phyloP scores from a whole-genome alignment of 1,139 yeast species.

The Spencermartinsiella ligniputridi region DNA sequence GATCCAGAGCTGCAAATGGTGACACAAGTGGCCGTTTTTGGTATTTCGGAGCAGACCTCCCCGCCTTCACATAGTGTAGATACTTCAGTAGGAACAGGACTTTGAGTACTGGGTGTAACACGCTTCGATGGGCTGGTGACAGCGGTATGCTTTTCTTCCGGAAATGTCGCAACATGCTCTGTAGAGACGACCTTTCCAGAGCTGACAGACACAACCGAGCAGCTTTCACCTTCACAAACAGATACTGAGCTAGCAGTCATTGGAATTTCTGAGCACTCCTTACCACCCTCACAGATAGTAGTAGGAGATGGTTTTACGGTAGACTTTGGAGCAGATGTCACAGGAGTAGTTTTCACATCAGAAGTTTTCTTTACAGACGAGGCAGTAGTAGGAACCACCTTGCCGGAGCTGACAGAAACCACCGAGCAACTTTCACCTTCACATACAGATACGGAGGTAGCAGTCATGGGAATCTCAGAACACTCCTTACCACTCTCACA shows the following conservation, averaged over 20 bases:
- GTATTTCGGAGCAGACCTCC: not conserved
- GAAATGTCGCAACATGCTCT: not conserved
- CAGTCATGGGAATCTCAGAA: too few relatives aligned
- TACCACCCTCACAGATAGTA: not conserved
- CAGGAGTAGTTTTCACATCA: too few relatives aligned
- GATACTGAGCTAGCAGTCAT: not conserved
- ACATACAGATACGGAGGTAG: too few relatives aligned
- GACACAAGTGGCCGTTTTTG: not conserved
- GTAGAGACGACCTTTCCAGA: not conserved
- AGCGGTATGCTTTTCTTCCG: not conserved
- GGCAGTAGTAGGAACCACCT: too few relatives aligned
- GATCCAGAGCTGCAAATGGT: not conserved
- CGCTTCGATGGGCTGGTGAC: not conserved
- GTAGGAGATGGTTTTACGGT: too few relatives aligned
- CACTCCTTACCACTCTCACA: too few relatives aligned
- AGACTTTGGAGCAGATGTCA: too few relatives aligned
- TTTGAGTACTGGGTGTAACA: not conserved
- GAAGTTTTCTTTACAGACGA: too few relatives aligned
- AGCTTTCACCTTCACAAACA: not conserved
- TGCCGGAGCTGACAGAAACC: too few relatives aligned
- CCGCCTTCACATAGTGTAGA: too few relatives aligned
- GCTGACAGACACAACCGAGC: not conserved
- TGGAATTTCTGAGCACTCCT: not conserved
- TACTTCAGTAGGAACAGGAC: too few relatives aligned
- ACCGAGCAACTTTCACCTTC: too few relatives aligned